Evolutionary conservation across 2,329 filamentous ascomycete genomes (phyloP).

Genomic region (Tolypocladium pustulatum): DNA sequence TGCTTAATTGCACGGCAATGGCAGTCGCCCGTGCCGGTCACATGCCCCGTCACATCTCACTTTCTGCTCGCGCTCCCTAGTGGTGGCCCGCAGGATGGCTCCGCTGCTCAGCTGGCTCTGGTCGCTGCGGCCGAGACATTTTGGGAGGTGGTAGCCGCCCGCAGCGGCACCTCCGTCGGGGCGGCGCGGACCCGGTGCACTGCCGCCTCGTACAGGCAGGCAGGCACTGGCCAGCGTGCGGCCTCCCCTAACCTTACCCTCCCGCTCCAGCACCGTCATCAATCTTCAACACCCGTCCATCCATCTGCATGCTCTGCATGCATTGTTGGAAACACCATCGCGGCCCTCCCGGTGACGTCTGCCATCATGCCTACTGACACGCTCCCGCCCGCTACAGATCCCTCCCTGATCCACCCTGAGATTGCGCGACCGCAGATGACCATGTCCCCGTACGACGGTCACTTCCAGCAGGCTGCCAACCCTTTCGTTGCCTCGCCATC

Average conservation of each 20-base stretch:
- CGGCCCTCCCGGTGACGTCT: slow-evolving; percentile 1
- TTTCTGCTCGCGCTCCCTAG: not conserved
- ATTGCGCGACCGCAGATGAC: slow-evolving; percentile 37
- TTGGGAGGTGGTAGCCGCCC: not conserved
- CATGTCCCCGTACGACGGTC: slow-evolving; percentile 33
- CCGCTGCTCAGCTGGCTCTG: slow-evolving; percentile 7
- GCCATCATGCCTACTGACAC: slow-evolving; percentile 24
- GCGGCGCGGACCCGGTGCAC: not conserved
- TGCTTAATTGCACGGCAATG: not conserved
- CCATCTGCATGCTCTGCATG: not conserved
- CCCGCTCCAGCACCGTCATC: not conserved
- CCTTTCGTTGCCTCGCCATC: slow-evolving; percentile 52
- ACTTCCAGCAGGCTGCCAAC: slow-evolving; percentile 34
- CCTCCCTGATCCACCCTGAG: slow-evolving; percentile 45
- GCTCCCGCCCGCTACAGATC: slow-evolving; percentile 30
- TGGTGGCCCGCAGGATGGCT: not conserved
- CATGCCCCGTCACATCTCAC: not conserved
- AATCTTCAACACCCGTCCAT: not conserved
- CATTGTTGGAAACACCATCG: not conserved
- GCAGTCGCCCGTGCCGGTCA: not conserved
- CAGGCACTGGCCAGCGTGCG: not conserved
- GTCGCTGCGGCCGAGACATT: slow-evolving; percentile 5
- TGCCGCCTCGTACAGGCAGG: not conserved
- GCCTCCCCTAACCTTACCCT: not conserved
- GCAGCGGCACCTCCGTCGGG: not conserved